A percentile compares a stretch with the other conserved stretches of the same genome.
phyloP scores from a whole-genome alignment of 2,329 filamentous ascomycete genomes.

The Alternaria brassicicola region DNA sequence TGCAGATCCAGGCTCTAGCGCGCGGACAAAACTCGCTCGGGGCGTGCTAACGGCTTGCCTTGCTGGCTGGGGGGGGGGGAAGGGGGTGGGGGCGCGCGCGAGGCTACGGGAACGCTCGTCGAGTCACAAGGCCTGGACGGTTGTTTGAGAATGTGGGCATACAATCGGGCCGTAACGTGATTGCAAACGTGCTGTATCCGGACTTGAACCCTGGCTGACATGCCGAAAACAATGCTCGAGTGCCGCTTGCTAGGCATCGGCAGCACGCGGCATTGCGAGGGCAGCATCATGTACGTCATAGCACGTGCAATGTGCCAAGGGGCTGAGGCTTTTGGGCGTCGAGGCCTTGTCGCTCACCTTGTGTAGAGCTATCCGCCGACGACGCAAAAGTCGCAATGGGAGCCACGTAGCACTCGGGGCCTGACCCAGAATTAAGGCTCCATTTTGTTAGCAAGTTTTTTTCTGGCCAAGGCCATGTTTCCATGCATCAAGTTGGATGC shows the following conservation, averaged over 20 bases:
- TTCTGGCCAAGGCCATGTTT: conserved; percentile 8
- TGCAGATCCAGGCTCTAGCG: conserved; percentile 14
- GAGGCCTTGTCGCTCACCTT: not conserved
- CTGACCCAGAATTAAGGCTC: not conserved
- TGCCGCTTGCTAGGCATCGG: conserved; percentile 10
- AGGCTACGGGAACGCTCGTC: conserved; percentile 5
- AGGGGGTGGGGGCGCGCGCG: too few species aligned
- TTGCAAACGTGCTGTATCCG: conserved; percentile 8
- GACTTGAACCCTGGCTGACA: not conserved
- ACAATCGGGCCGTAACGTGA: conserved; percentile 12
- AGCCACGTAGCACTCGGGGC: conserved; percentile 20
- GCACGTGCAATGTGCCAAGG: not conserved
- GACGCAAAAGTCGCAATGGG: not conserved
- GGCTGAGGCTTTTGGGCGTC: not conserved
- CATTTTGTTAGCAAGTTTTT: not conserved
- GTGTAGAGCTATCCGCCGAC: not conserved
- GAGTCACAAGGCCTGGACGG: conserved; percentile 4
- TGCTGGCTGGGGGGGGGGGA: not conserved
- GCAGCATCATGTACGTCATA: not conserved
- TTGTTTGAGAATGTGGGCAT: not conserved
- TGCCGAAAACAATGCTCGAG: conserved; percentile 6
- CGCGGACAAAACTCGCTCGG: conserved; percentile 15
- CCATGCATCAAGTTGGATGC: conserved; percentile 13
- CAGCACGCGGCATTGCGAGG: not conserved
- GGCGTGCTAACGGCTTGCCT: conserved; percentile 10